Evolutionary conservation across 177 flowering plant genomes (phyloP).

Genomic region (Vitis hybrid): DNA sequence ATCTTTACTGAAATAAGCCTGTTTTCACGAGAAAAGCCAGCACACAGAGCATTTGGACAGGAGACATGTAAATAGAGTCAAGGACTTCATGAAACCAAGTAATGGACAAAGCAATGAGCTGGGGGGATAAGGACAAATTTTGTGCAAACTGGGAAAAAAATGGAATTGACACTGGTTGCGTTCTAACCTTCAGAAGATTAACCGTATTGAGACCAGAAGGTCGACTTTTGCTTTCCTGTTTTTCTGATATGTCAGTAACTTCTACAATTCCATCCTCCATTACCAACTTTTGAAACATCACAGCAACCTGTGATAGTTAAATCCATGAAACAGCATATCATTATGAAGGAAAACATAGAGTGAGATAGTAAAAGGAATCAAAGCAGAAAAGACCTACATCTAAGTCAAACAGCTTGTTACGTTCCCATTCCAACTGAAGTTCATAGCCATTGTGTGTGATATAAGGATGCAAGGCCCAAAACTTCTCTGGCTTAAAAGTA

Average conservation of each 20-base stretch:
- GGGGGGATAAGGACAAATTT: too few species aligned
- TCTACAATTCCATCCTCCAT: conserved; percentile 57
- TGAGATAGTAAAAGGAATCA: not conserved
- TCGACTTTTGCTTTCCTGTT: conserved; percentile 78
- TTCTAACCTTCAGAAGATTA: conserved; percentile 81
- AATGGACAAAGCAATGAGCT: too few species aligned
- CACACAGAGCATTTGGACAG: too few species aligned
- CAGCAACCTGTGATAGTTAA: conserved; percentile 52
- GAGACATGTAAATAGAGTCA: too few species aligned
- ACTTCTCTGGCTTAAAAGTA: conserved; percentile 88
- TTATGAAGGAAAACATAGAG: not conserved
- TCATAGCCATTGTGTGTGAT: conserved; percentile 71
- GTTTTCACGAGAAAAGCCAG: too few species aligned
- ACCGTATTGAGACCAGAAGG: conserved; percentile 95
- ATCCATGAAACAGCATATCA: conserved; percentile 2
- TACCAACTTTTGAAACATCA: conserved; percentile 81
- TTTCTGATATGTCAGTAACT: conserved; percentile 62
- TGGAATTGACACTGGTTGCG: not conserved
- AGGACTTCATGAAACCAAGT: too few species aligned
- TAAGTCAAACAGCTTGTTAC: conserved; percentile 70
- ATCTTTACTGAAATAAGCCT: too few species aligned
- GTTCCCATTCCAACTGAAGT: conserved; percentile 85
- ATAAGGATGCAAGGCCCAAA: conserved; percentile 75
- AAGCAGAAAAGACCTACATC: conserved; percentile 54
- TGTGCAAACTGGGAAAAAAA: too few species aligned